Base-by-base conservation (phyloP, 2,329 filamentous ascomycete genomes). In the Colletotrichum godetiae region DNA sequence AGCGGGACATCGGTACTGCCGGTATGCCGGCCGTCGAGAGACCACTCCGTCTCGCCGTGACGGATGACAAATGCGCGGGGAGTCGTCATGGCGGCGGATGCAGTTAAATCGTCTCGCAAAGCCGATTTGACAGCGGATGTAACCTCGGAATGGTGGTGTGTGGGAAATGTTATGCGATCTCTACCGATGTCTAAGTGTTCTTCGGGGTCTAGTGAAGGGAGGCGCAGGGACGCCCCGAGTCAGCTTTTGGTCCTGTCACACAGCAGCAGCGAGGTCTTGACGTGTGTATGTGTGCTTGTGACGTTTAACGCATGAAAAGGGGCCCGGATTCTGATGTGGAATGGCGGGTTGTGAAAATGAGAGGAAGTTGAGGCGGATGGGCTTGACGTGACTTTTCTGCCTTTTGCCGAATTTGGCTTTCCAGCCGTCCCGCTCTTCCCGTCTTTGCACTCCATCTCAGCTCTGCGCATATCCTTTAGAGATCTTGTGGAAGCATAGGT, bases 31-130 rank as follows among this genome's bases (percentile, higher is more conserved):
- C 95, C 95, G 77, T 93, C 93, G 60, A 97, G 90, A 5, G 94
- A 97, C 95, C 95, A 98, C 86, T 97, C 95, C 4, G 95, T 98
- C 86, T 98, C 95, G 84, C 95, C 96, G 80, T 98, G 95, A 78
- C 95, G 94, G 81, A 95, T 85, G 77, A 97, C 90, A 86, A 96
- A 96, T 80, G 94, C 92, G 66, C 94, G 89, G 2, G 94, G 94
- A 2, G 92, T 91, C 56, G 71, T 65, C 74, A 73, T 59, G 56
- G 46, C 60, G 35, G 65, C 59, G 42, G 53, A 42, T 59, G 55
- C 37, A n/a, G 24, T 10, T 12, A 52, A 7, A 49, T 8, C 15
- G 22, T n/a, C 31, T 19, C 33, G 33, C 12, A 27, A 22, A 13
- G 35, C 19, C 8, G 55, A 46, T 35, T 61, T 52, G 65, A 69